These are phyloP conservation scores for Lathyrus aphaca DNA, from an alignment of 306 rosid species.

Conservation along the genomic window DNA sequence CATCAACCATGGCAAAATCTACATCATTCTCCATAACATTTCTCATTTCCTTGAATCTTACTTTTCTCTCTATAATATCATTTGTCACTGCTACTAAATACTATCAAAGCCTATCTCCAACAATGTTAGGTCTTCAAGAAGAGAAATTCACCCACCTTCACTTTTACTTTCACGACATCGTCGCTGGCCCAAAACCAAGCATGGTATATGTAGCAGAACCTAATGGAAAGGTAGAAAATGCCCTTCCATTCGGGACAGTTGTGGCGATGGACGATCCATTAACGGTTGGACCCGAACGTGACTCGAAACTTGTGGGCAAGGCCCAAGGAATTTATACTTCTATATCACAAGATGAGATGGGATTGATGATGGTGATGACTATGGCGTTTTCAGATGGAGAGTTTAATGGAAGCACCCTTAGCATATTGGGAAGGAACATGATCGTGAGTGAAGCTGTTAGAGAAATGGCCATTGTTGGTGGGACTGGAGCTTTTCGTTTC, in stretches of 20 bases:
- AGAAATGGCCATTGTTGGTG: conserved; percentile 62
- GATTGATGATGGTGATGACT: conserved; percentile 52
- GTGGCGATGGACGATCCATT: conserved; percentile 54
- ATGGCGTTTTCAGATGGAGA: conserved; percentile 49
- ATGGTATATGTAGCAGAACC: conserved; percentile 50
- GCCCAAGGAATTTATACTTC: conserved; percentile 60
- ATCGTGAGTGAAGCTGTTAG: conserved; percentile 33
- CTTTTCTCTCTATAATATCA: conserved; percentile 1
- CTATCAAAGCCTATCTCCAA: conserved; percentile 38
- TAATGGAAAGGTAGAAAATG: conserved; percentile 22
- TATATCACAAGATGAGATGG: conserved; percentile 16
- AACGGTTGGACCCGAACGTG: conserved; percentile 41
- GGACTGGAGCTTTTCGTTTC: conserved; percentile 65
- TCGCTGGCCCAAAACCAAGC: conserved; percentile 50
- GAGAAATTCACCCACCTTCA: conserved; percentile 64
- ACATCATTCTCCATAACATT: neutral
- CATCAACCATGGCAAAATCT: conserved; percentile 22
- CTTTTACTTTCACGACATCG: conserved; percentile 66
- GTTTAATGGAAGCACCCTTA: conserved; percentile 56
- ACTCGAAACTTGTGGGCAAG: conserved; percentile 49
- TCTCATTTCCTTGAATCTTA: neutral
- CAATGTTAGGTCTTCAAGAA: conserved; percentile 34
- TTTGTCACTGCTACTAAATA: neutral
- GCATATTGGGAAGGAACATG: conserved; percentile 50
- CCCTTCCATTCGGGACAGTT: conserved; percentile 46